Evolutionary conservation across 352 stramenopile genomes (phyloP), one percentile per base, ranked within the genome.

Genomic region (Phytophthora syringae): DNA sequence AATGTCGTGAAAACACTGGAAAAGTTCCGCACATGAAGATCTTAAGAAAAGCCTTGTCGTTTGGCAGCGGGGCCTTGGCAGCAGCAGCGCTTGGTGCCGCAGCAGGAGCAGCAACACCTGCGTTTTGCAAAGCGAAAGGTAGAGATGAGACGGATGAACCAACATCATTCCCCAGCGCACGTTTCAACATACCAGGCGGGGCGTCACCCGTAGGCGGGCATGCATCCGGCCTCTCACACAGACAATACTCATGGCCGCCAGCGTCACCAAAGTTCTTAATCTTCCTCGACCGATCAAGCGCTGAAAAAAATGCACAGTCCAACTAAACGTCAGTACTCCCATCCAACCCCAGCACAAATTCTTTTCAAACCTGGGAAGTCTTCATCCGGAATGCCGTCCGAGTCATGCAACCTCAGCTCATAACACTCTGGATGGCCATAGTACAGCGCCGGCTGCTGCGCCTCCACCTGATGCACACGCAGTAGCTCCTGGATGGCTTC

Each of bases 211-310:
- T 82, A 13, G 88, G 88, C 12, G 88, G 88, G 54, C 88, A 96
- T 1, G 85, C 87, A 55, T 96, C 88, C 1, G 88, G 86, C 18
- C 88, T 82, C 28, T 96, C 88, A 59, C 88, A 96, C 27, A 96
- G 67, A 56, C 88, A 96, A 55, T 94, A 96, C 50, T 95, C 87
- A 44, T 96, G 88, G 5, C 86, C 86, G 0, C 86, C 88, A 28
- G 86, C 86, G 55, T 96, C 88, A n/a, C 88, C 88, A 76, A 96
- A 95, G 69, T 95, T 95, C 67, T 96, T 96, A 58, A 96, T 96
- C 66, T 94, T 95, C 7, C 88, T 73, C 6, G 86, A 95, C 13
- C 86, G 80, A 52, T 96, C 86, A 13, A 96, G 65, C 4, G 88
- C 88, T 94, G 48, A 10, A 18, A 34, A 16, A 20, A 66, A 28